A percentile compares a stretch with the other conserved stretches of the same genome.
phyloP scores from a whole-genome alignment of 805 yeast species.

The Lipomyces orientalis region DNA sequence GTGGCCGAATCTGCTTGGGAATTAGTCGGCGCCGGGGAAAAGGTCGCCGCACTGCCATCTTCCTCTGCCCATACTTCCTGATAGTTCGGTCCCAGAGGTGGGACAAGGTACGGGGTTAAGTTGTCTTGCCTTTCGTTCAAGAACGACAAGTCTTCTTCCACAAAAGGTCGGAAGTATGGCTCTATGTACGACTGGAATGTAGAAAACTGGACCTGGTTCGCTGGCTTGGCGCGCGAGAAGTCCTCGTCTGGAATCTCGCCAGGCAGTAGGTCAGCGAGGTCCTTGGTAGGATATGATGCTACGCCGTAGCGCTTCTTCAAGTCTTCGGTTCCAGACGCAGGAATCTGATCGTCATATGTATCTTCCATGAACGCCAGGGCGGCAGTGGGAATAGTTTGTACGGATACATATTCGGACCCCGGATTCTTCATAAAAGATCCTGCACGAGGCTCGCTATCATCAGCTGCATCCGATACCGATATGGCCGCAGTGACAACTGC shows the following conservation, averaged over 20 bases:
- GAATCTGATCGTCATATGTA: conserved; percentile 44
- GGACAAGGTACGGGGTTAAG: conserved; percentile 63
- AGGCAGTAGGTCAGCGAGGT: conserved; percentile 75
- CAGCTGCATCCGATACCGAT: background rate
- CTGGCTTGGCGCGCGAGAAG: conserved; percentile 79
- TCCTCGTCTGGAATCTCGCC: conserved; percentile 89
- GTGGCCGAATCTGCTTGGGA: background rate
- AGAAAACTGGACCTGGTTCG: conserved; percentile 89
- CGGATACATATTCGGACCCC: conserved; percentile 35
- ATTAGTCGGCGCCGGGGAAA: conserved; percentile 54
- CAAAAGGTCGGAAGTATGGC: conserved; percentile 75
- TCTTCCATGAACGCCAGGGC: conserved; percentile 32
- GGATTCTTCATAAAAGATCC: conserved; percentile 24
- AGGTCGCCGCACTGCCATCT: conserved; percentile 51
- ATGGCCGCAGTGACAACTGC: conserved; percentile 1
- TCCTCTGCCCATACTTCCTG: conserved; percentile 87
- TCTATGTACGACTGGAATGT: conserved; percentile 88
- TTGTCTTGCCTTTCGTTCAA: conserved; percentile 57
- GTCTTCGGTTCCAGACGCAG: conserved; percentile 73
- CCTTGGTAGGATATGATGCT: conserved; percentile 83
- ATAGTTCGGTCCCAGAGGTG: conserved; percentile 83
- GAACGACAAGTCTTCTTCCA: conserved; percentile 81
- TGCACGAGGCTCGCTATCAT: background rate
- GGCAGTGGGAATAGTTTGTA: conserved; percentile 33
- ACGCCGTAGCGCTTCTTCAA: conserved; percentile 81